Percentiles rank a stretch among this genome's conserved stretches.
Evolutionary conservation across 1,284 basidiomycete genomes (phyloP).

Genomic region (Moesziomyces sp.): DNA sequence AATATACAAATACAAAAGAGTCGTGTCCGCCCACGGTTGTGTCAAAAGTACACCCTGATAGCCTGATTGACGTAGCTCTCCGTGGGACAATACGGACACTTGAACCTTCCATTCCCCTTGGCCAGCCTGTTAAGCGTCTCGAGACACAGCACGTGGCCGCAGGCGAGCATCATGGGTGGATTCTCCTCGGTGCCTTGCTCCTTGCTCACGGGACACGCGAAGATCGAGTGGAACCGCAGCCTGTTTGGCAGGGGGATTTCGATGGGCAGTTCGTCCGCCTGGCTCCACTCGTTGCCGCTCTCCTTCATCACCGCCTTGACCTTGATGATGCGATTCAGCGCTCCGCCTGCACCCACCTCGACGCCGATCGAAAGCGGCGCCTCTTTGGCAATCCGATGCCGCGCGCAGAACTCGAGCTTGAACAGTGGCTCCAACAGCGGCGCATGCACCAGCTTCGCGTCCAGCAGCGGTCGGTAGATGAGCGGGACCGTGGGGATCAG

Average conservation of each 20-base stretch:
- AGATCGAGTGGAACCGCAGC: constrained; percentile 89
- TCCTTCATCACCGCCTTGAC: constrained; percentile 91
- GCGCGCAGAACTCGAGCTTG: constrained; percentile 87
- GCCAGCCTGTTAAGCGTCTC: constrained; percentile 56
- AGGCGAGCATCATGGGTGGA: constrained; percentile 96
- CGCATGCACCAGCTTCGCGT: constrained; percentile 69
- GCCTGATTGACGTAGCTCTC: constrained; percentile 57
- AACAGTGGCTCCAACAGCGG: constrained; percentile 83
- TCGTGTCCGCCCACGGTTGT: too few relatives aligned
- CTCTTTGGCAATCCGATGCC: constrained; percentile 85
- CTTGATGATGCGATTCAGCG: constrained; percentile 88
- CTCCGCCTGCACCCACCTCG: constrained; percentile 89
- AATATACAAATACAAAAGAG: constrained; percentile 3
- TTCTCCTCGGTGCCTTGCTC: constrained; percentile 92
- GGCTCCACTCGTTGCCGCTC: constrained; percentile 87
- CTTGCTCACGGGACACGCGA: constrained; percentile 97
- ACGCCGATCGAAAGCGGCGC: constrained; percentile 86
- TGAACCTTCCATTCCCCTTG: constrained; percentile 76
- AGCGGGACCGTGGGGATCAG: constrained; percentile 44
- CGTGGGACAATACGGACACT: constrained; percentile 65
- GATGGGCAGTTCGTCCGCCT: constrained; percentile 89
- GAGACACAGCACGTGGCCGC: constrained; percentile 76
- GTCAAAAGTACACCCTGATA: constrained; percentile 59
- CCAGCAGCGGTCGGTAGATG: constrained; percentile 51
- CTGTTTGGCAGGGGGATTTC: constrained; percentile 86